Percentiles rank a stretch among this genome's conserved stretches.
These are phyloP conservation scores for Parathielavia hyrcaniae DNA, from an alignment of 495 filamentous ascomycete genomes.

Conservation along the genomic window DNA sequence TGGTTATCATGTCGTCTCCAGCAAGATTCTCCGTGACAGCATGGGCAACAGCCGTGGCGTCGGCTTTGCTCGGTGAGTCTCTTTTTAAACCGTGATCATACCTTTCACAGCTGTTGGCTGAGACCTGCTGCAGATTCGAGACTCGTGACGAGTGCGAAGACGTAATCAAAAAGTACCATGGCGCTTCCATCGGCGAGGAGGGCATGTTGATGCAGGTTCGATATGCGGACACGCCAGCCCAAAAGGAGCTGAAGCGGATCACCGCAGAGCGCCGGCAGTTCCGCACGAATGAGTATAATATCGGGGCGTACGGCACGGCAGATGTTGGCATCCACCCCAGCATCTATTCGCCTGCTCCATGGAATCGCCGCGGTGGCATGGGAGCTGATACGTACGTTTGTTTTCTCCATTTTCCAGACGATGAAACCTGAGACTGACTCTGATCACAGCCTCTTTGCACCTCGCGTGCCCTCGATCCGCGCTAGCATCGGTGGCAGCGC, in stretches of 20 bases:
- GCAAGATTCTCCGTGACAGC: slow-evolving; percentile 85
- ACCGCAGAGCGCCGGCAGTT: slow-evolving; percentile 89
- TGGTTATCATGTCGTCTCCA: slow-evolving; percentile 77
- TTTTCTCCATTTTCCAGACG: background rate
- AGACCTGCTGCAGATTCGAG: slow-evolving; percentile 60
- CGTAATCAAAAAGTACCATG: slow-evolving; percentile 78
- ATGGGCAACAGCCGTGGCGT: slow-evolving; percentile 92
- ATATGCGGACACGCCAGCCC: slow-evolving; percentile 90
- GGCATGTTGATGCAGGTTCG: slow-evolving; percentile 81
- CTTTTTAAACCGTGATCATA: background rate
- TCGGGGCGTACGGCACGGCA: slow-evolving; percentile 51
- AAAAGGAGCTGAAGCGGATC: slow-evolving; percentile 91
- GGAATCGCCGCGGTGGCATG: slow-evolving; percentile 30
- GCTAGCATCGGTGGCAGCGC: slow-evolving; percentile 15
- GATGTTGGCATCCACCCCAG: slow-evolving; percentile 47
- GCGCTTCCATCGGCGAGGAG: slow-evolving; percentile 60
- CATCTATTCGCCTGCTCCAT: slow-evolving; percentile 35
- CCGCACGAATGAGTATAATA: slow-evolving; percentile 90
- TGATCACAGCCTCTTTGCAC: slow-evolving; percentile 26
- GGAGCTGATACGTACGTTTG: slow-evolving; percentile 24
- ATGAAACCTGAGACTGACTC: slow-evolving; percentile 12
- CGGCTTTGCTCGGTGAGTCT: slow-evolving; percentile 83
- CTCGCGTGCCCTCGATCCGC: slow-evolving; percentile 23
- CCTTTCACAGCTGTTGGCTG: slow-evolving; percentile 15
- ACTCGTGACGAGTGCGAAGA: slow-evolving; percentile 78